Evolutionary conservation across 345 rosid species (phyloP), one percentile per base, ranked within the genome.

Genomic region (Sapria himalayana): DNA sequence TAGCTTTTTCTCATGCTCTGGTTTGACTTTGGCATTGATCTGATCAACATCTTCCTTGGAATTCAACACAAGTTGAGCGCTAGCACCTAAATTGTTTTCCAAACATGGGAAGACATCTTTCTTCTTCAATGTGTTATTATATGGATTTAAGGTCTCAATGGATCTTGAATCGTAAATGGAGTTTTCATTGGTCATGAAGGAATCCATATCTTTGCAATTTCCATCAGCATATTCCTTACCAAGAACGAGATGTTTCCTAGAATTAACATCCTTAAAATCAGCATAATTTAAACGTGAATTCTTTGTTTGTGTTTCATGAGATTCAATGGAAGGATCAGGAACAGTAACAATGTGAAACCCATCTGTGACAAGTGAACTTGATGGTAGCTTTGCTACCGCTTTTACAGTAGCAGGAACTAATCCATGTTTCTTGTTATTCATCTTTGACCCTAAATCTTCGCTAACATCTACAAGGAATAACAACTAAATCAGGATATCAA

Each of bases 391-490:
- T 15, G 4, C 25, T 19, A 33, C 57, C 52, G 50, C 45, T 33
- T 25, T 50, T 33, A 27, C 52, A 49, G 60, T 23, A 41, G 43
- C 61, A 33, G 48, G 35, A 39, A 23, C 42, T 15, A 49, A 61
- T 31, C 23, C 61, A 31, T 32, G 25, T 16, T 20, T 41, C 35
- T 49, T 37, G 36, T 29, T 49, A 42, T 37, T 48, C 41, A 44
- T 49, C 33, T 44, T 39, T 22, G 47, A 40, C 56, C 57, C 66
- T 57, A 38, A 21, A 39, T 25, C 42, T 43, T 51, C 58, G 57
- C 60, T 51, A 42, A 39, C 29, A 61, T 72, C 92, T 72, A 65
- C 73, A 65, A 33, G 15, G 40, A 48, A 57, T 44, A 73, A 46
- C 32, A 59, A 59, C 58, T 24, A 33, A 50, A 33, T 49, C 56